A percentile compares a stretch with the other conserved stretches of the same genome.
Conservation (phyloP, 768 basidiomycete species). For the Lactarius quietus region DNA sequence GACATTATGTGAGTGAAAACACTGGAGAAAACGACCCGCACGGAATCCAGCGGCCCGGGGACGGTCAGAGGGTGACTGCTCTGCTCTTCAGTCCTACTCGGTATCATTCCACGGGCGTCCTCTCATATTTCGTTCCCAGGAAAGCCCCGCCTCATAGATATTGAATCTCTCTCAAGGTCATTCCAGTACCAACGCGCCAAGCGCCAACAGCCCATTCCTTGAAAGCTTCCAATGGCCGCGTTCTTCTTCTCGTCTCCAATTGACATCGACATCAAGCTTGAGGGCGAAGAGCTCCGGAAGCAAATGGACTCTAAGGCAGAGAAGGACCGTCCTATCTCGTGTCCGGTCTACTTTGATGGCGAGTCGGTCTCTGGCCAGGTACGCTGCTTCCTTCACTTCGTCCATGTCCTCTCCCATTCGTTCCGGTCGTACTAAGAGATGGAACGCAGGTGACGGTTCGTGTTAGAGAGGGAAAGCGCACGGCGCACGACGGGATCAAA, state of each 20-base stretch:
- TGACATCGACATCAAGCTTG: conserved; percentile 86
- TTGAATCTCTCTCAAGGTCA: neutral
- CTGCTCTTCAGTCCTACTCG: neutral
- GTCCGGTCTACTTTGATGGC: conserved; percentile 95
- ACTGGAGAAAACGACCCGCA: too few species aligned
- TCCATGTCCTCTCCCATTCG: neutral
- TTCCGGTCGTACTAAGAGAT: neutral
- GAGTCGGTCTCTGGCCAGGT: conserved; percentile 90
- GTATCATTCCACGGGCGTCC: neutral
- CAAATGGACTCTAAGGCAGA: conserved; percentile 88
- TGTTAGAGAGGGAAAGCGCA: conserved; percentile 91
- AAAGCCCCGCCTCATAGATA: neutral
- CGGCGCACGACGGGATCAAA: conserved; percentile 92
- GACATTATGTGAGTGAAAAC: too few species aligned
- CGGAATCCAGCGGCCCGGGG: neutral
- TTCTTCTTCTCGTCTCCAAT: conserved; percentile 92
- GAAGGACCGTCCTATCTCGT: conserved; percentile 79
- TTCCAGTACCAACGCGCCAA: neutral
- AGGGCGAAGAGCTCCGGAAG: conserved; percentile 83
- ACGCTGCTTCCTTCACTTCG: conserved; percentile 26
- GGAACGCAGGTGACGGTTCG: conserved; percentile 68
- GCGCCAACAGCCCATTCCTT: neutral
- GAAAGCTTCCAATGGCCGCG: conserved; percentile 57
- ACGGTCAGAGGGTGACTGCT: neutral
- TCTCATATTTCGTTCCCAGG: neutral